Percentiles rank a stretch among this genome's conserved stretches.
phyloP scores from a whole-genome alignment of 2,329 filamentous ascomycete species.

The Trichoderma gracile region DNA sequence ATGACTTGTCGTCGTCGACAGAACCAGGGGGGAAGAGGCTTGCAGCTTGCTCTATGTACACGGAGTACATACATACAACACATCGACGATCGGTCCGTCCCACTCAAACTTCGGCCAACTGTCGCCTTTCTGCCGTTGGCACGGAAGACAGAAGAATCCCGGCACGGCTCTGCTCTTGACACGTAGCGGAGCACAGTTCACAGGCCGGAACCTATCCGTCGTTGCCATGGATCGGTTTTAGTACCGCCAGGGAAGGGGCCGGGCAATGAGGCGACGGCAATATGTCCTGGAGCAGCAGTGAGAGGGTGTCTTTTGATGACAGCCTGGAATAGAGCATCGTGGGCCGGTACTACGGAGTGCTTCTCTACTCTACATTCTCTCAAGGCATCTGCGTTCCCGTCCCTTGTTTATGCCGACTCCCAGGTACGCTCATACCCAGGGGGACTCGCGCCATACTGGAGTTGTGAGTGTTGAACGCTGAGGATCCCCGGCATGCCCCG shows the following conservation, averaged over 20 bases:
- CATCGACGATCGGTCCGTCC: slow-evolving; percentile 23
- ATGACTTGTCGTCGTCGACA: neutral
- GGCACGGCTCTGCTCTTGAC: slow-evolving; percentile 22
- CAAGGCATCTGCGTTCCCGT: neutral
- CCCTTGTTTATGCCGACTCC: slow-evolving; percentile 6
- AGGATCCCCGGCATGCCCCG: neutral
- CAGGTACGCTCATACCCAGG: neutral
- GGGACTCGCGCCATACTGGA: neutral
- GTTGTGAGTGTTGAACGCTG: neutral
- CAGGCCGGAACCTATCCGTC: slow-evolving; percentile 19
- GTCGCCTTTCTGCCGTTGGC: slow-evolving; percentile 20
- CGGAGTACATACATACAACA: neutral
- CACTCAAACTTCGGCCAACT: slow-evolving; percentile 24
- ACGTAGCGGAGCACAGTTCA: slow-evolving; percentile 19
- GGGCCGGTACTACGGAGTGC: neutral
- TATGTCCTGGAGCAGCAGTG: neutral
- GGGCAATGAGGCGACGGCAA: neutral
- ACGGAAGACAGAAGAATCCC: slow-evolving; percentile 11
- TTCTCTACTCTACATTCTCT: neutral
- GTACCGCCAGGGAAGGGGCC: neutral
- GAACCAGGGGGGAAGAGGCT: neutral
- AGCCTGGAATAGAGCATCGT: neutral
- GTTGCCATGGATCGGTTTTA: neutral
- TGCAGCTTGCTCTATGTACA: neutral
- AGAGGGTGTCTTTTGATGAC: neutral